Conservation (phyloP, 2,329 filamentous ascomycete species). For the Xylaria sp. region DNA sequence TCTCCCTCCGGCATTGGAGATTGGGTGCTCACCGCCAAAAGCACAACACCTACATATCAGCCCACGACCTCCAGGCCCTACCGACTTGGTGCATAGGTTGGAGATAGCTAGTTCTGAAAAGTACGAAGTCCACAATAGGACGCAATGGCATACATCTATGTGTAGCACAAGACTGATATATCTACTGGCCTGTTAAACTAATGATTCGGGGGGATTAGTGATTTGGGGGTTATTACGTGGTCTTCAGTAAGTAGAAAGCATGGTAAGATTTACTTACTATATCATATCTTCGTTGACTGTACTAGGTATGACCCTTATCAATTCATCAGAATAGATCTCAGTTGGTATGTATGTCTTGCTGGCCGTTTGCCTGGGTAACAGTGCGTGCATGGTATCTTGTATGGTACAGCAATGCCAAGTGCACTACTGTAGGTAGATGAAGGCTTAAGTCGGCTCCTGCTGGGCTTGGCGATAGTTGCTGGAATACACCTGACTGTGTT, state of each 20-base stretch:
- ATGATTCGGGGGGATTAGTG: neutral
- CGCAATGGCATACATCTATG: neutral
- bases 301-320: neutral
- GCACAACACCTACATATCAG: neutral
- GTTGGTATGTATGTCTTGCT: neutral
- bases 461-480: constrained; percentile 2
- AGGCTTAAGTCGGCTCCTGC: neutral
- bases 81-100: neutral
- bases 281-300: neutral
- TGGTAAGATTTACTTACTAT: neutral
- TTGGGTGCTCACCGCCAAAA: constrained; percentile 25
- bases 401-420: neutral
- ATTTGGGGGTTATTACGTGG: neutral
- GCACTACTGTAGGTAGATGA: neutral
- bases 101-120: neutral
- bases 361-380: neutral
- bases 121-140: neutral
- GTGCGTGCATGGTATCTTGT: neutral
- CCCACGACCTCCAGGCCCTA: neutral
- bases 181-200: neutral
- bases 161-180: neutral
- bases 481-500: neutral
- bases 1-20: neutral
- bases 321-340: neutral
- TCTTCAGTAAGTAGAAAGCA: neutral